These are phyloP conservation scores for Myochromella boudieri DNA, from an alignment of 768 basidiomycete genomes.

Conservation along the genomic window DNA sequence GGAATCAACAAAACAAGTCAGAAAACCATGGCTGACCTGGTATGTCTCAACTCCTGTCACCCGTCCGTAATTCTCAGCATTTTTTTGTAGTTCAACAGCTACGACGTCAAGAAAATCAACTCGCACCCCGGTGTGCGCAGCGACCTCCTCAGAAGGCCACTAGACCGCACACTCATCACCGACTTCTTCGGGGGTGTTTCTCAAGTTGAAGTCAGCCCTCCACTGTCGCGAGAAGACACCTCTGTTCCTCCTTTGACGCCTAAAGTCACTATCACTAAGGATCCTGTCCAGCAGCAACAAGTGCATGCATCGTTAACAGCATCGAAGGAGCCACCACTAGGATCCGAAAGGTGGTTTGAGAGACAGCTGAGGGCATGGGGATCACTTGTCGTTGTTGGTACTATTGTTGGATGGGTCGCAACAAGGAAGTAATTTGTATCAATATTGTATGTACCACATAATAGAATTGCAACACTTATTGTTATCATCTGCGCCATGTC, in stretches of 20 bases:
- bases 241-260: neutral
- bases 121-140: conserved; percentile 90
- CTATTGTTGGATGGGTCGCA: too few relatives aligned
- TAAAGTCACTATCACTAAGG: neutral
- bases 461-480: too few relatives aligned
- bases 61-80: neutral
- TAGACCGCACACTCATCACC: conserved; percentile 65
- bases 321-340: neutral
- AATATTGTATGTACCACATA: too few relatives aligned
- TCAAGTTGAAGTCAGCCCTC: conserved; percentile 64
- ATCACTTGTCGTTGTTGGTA: conserved; percentile 26
- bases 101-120: conserved; percentile 69
- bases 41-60: conserved; percentile 36
- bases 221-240: neutral
- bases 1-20: conserved; percentile 88
- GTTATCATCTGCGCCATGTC: too few relatives aligned
- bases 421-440: too few relatives aligned
- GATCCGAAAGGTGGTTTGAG: conserved; percentile 4
- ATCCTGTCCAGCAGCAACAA: neutral
- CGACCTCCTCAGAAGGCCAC: conserved; percentile 70
- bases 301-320: neutral
- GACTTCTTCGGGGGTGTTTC: conserved; percentile 91
- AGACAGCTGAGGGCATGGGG: conserved; percentile 27
- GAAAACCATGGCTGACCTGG: conserved; percentile 78
- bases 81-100: conserved; percentile 67